These are phyloP conservation scores for Metschnikowia aberdeeniae DNA, from an alignment of 805 yeast genomes.

Conservation along the genomic window DNA sequence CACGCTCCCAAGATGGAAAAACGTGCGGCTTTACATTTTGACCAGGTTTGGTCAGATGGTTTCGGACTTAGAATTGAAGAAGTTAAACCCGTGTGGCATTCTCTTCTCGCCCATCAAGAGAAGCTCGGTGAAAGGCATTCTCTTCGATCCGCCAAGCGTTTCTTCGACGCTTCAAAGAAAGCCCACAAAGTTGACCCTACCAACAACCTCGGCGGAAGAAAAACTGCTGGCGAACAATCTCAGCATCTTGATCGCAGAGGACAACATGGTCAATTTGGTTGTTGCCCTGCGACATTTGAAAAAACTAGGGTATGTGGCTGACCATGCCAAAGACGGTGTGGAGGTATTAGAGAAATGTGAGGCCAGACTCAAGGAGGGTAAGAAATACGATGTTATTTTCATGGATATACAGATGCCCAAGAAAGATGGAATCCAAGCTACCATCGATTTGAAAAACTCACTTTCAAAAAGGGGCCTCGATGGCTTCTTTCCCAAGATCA, in stretches of 20 bases:
- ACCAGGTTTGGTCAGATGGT: conserved; percentile 29
- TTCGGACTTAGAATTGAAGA: conserved; percentile 19
- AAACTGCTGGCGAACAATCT: conserved; percentile 31
- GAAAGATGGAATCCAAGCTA: conserved; percentile 54
- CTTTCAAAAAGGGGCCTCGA: conserved; percentile 22
- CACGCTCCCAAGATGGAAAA: conserved; percentile 4
- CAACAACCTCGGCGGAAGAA: background rate
- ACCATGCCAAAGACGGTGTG: conserved; percentile 50
- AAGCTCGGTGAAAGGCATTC: conserved; percentile 17
- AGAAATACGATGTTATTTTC: conserved; percentile 47
- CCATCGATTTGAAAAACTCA: conserved; percentile 32
- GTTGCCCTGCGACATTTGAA: conserved; percentile 49
- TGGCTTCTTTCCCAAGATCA: conserved; percentile 32
- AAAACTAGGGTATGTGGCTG: conserved; percentile 48
- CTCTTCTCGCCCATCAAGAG: conserved; percentile 29
- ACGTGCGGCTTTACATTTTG: conserved; percentile 20
- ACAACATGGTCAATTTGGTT: conserved; percentile 46
- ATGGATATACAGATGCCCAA: conserved; percentile 57
- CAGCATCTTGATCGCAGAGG: conserved; percentile 51
- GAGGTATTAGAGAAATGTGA: conserved; percentile 39
- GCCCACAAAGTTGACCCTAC: background rate
- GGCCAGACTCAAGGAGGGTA: conserved; percentile 19
- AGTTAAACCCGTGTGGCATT: conserved; percentile 19
- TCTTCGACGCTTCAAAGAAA: background rate
- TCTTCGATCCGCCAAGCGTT: conserved; percentile 6